Base-by-base conservation (phyloP, 2,329 filamentous ascomycete genomes). In the Trichoderma afroharzianum region DNA sequence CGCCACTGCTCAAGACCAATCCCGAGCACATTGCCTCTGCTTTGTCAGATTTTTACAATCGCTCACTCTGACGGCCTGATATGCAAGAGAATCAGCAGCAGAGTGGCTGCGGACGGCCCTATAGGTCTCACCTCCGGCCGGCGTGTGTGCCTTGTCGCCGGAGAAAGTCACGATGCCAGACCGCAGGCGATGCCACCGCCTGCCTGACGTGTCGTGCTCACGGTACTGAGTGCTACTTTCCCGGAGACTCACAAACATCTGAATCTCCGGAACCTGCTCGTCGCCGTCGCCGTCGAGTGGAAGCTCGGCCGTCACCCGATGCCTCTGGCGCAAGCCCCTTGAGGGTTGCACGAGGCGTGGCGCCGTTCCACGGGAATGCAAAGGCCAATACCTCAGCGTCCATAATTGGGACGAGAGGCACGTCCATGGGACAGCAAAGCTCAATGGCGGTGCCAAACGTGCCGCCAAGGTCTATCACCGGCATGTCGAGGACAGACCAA, bases 101-200 rank as follows among this genome's bases (percentile, higher is more conserved):
- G 70, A 72, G 63, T 5, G 74, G 74, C 68, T 71, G 75, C 68
- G 73, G 74, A 15, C 74, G 88, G 58, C 88, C 88, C 3, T 90
- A 90, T 76, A 82, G 88, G 72, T 90, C 88, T 8, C 88, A 90
- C 79, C 85, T 88, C 72, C 85, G 86, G 50, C 87, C 88, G 63
- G 88, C 88, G 9, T 91, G 89, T 79, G 80, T 88, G 67, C 81
- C 88, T 15, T 91, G 89, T 76, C 84, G 89, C 68, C 85, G 85
- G 72, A 85, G 89, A 72, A 90, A 90, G 77, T 88, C 88, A 2
- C 83, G 89, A 74, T 91, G 89, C 76, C 88, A 88, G 21, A 85
- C 88, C 32, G 87, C 89, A 75, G 79, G 85, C 15, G 82, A 84
- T 5, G 83, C 85, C 2, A 80, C 85, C 66, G 82, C 83, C 8